Conservation (phyloP, 1,284 basidiomycete species). For the Puccinia brachypodii region DNA sequence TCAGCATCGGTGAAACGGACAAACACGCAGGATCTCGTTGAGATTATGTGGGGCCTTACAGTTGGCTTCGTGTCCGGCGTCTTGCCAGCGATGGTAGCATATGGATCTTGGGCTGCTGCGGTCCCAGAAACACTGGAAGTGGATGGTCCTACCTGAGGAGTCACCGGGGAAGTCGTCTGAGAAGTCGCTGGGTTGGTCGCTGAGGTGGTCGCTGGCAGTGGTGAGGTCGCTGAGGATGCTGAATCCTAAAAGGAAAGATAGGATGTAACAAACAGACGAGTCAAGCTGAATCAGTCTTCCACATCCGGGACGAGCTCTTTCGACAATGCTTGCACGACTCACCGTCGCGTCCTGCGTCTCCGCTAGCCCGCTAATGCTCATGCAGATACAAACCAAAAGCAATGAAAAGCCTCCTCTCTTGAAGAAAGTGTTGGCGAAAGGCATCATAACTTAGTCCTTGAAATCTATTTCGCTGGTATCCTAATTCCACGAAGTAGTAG, state of each 20-base stretch:
- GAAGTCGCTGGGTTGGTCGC: too few species aligned
- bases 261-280: not conserved
- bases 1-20: not conserved
- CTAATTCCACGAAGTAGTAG: too few species aligned
- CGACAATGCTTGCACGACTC: not conserved
- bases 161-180: not conserved
- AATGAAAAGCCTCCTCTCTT: not conserved
- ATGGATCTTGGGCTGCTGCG: not conserved
- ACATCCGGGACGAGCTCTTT: too few species aligned
- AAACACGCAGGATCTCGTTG: not conserved
- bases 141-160: too few species aligned
- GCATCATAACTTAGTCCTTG: not conserved
- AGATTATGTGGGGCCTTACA: not conserved
- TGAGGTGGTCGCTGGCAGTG: too few species aligned
- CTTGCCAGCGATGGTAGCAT: not conserved
- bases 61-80: not conserved
- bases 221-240: not conserved
- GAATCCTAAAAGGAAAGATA: not conserved
- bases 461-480: not conserved
- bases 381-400: not conserved
- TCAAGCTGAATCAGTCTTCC: not conserved
- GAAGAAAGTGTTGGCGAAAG: not conserved
- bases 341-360: not conserved
- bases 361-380: not conserved
- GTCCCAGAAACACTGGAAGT: not conserved